Evolutionary conservation across 2,329 filamentous ascomycete genomes (phyloP).

Genomic region (Tricladium varicosporioides): DNA sequence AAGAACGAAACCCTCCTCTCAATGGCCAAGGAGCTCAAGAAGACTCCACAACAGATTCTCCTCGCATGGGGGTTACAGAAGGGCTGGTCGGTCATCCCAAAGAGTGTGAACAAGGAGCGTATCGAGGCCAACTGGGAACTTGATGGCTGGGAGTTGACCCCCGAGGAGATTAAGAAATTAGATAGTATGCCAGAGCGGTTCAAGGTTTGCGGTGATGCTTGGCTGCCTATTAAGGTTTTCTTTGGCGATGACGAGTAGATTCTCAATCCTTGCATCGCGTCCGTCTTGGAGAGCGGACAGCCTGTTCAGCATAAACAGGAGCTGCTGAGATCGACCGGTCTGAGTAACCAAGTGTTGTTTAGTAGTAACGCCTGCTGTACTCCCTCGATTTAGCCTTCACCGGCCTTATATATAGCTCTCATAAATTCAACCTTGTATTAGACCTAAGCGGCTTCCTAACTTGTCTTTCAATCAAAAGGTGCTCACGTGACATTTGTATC

Average conservation of each 20-base stretch:
- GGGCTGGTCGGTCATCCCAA: constrained; percentile 82
- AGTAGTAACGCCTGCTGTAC: no score
- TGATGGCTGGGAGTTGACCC: constrained; percentile 70
- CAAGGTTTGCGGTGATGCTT: constrained; percentile 76
- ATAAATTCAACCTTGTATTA: no score
- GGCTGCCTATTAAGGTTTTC: constrained; percentile 77
- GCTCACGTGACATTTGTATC: no score
- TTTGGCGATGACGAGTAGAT: constrained; percentile 76
- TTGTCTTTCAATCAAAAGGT: no score
- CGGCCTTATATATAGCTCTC: no score
- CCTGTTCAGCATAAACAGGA: no score
- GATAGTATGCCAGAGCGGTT: constrained; percentile 53
- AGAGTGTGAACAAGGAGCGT: constrained; percentile 71
- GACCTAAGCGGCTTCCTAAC: no score
- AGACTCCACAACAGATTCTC: constrained; percentile 72
- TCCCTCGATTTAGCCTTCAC: no score
- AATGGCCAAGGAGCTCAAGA: constrained; percentile 64
- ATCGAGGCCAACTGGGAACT: constrained; percentile 76
- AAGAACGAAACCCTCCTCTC: constrained; percentile 62
- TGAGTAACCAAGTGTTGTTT: no score
- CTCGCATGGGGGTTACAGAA: constrained; percentile 79
- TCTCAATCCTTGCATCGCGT: background rate
- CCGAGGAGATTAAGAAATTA: constrained; percentile 69
- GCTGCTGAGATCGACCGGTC: no score
- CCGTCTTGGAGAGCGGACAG: no score